Evolutionary conservation across 306 rosid species (phyloP).

Genomic region (Luffa acutangula): DNA sequence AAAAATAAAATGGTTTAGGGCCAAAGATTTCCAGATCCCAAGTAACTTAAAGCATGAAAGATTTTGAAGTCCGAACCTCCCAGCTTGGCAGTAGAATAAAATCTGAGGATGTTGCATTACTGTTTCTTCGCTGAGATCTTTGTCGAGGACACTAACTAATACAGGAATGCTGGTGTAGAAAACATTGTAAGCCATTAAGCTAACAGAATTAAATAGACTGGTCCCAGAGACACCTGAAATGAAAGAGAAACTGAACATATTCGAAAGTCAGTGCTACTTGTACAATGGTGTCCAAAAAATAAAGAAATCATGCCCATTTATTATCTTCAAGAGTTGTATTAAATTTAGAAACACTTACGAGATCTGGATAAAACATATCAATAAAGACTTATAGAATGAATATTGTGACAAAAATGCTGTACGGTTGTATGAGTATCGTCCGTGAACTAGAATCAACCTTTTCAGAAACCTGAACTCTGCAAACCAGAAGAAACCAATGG

Average conservation of each 20-base stretch:
- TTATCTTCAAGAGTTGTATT: background rate
- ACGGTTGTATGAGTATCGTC: slow-evolving; percentile 96
- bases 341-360: slow-evolving; percentile 51
- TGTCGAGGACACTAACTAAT: slow-evolving; percentile 87
- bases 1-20: too few species aligned
- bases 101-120: slow-evolving; percentile 99
- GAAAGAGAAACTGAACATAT: slow-evolving; percentile 77
- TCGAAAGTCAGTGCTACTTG: slow-evolving; percentile 31
- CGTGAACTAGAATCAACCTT: slow-evolving; percentile 94
- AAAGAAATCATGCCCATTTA: slow-evolving; percentile 1
- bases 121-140: slow-evolving; percentile 94
- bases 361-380: slow-evolving; percentile 93
- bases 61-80: slow-evolving; percentile 50
- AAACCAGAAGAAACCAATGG: slow-evolving; percentile 24
- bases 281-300: background rate
- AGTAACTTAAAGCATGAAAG: background rate
- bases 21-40: background rate
- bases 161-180: slow-evolving; percentile 97
- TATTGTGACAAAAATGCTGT: slow-evolving; percentile 95
- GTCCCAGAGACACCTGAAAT: slow-evolving; percentile 98
- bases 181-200: slow-evolving; percentile 99
- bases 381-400: slow-evolving; percentile 90
- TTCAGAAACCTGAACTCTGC: slow-evolving; percentile 91
- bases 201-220: slow-evolving; percentile 95
- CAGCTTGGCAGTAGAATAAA: slow-evolving; percentile 97